Conservation (phyloP, 139 green algal genomes). For the Ettlia oleoabundans region DNA sequence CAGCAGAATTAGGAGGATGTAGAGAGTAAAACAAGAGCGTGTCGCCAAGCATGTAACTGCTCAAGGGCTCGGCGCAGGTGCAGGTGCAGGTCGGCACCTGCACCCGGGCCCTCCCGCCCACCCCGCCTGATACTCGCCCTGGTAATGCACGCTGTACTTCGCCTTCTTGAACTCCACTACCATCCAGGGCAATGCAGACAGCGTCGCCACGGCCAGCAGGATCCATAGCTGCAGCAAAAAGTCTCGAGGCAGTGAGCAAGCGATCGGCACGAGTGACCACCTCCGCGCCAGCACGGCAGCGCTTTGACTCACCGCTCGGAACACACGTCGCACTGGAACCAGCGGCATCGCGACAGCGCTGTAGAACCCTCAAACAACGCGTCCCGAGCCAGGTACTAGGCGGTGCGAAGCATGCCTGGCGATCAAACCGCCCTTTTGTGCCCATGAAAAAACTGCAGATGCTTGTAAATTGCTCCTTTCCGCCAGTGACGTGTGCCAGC, state of each 20-base stretch:
- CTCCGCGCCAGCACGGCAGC: background rate
- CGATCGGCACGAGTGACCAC: background rate
- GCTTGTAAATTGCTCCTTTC: too few relatives aligned
- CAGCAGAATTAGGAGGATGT: background rate
- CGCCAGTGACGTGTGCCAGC: too few relatives aligned
- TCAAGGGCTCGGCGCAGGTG: too few relatives aligned
- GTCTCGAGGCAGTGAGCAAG: too few relatives aligned
- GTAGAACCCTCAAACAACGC: too few relatives aligned
- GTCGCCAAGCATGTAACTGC: background rate
- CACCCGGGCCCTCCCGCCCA: too few relatives aligned
- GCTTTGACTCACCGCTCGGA: slow-evolving; percentile 26
- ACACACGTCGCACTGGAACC: slow-evolving; percentile 40
- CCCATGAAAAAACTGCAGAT: too few relatives aligned
- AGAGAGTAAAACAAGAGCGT: too few relatives aligned
- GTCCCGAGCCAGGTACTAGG: too few relatives aligned
- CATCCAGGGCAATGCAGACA: slow-evolving; percentile 76
- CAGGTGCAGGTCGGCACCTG: too few relatives aligned
- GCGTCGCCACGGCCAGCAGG: slow-evolving; percentile 49
- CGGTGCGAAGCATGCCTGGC: too few relatives aligned
- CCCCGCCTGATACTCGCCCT: slow-evolving; percentile 47
- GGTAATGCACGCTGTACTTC: slow-evolving; percentile 66
- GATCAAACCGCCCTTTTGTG: too few relatives aligned
- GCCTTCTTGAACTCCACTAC: slow-evolving; percentile 81
- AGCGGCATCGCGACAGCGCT: background rate
- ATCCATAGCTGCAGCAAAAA: slow-evolving; percentile 52